Conservation (phyloP, 805 yeast species). For the Grigorovia humatica region DNA sequence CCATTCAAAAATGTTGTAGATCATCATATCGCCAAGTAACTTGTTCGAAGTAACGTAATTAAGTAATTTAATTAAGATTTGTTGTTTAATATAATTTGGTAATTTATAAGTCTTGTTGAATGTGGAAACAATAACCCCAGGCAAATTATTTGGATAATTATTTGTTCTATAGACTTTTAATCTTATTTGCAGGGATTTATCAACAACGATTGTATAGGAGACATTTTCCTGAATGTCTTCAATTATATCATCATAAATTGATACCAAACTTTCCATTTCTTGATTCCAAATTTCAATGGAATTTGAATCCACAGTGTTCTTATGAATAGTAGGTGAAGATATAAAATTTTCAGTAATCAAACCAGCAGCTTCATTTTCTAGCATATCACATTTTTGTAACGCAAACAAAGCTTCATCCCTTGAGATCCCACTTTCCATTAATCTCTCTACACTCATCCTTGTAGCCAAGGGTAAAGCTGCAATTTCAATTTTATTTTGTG, state of each 20-base stretch:
- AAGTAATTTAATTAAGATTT: constrained; percentile 41
- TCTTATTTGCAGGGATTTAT: constrained; percentile 24
- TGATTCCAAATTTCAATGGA: constrained; percentile 53
- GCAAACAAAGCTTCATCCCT: constrained; percentile 48
- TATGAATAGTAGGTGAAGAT: not conserved
- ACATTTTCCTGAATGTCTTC: constrained; percentile 23
- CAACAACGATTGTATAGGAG: constrained; percentile 26
- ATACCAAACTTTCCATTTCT: constrained; percentile 58
- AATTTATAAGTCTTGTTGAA: constrained; percentile 37
- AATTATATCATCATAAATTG: constrained; percentile 45
- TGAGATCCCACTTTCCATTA: constrained; percentile 62
- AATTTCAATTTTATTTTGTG: constrained; percentile 46
- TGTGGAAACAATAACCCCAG: constrained; percentile 54
- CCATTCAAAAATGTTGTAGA: constrained; percentile 69
- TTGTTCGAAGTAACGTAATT: constrained; percentile 33
- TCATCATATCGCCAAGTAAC: constrained; percentile 58
- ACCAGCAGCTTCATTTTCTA: constrained; percentile 44
- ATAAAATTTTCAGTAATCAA: constrained; percentile 31
- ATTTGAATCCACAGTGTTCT: constrained; percentile 10
- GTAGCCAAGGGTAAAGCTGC: constrained; percentile 30
- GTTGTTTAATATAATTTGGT: constrained; percentile 59
- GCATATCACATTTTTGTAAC: constrained; percentile 31
- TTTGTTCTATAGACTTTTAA: constrained; percentile 36
- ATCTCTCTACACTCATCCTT: constrained; percentile 45
- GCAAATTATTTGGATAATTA: constrained; percentile 54